Evolutionary conservation across 306 rosid species (phyloP).

Genomic region (Styphnolobium japonicum): DNA sequence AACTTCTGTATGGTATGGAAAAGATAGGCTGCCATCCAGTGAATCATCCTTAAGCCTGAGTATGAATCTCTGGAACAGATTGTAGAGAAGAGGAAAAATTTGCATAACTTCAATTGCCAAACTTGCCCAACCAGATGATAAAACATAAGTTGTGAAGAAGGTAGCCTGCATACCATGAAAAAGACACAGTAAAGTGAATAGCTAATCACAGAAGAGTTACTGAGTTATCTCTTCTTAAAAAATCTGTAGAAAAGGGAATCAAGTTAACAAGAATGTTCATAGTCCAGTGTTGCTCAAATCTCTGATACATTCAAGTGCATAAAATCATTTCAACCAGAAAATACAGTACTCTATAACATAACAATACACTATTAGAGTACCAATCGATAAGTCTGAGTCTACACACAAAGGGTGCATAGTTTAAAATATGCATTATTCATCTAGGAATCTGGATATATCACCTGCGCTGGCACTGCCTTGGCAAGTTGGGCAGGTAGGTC

Average conservation of each 20-base stretch:
- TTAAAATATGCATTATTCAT: not conserved
- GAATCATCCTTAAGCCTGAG: constrained; percentile 58
- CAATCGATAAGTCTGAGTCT: not conserved
- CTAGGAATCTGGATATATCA: constrained; percentile 31
- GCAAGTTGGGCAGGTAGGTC: constrained; percentile 82
- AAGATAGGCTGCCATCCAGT: constrained; percentile 34
- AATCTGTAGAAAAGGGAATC: not conserved
- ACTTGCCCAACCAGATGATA: constrained; percentile 98
- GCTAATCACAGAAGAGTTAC: not conserved
- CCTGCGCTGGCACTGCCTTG: constrained; percentile 90
- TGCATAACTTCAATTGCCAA: constrained; percentile 85
- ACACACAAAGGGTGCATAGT: not conserved
- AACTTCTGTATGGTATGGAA: constrained; percentile 91
- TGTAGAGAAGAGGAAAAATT: constrained; percentile 65
- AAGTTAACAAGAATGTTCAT: not conserved
- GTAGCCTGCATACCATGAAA: constrained; percentile 58
- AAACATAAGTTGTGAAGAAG: constrained; percentile 85
- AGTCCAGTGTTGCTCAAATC: constrained; percentile 10
- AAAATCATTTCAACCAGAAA: constrained; percentile 13
- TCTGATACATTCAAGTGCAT: not conserved
- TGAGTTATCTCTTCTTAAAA: not conserved
- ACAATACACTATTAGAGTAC: not conserved
- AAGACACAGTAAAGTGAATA: constrained; percentile 11
- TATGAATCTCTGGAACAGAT: constrained; percentile 46
- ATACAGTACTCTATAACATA: not conserved